Conservation (phyloP, 73 alveolate genomes). For the Urostyla sp. region DNA sequence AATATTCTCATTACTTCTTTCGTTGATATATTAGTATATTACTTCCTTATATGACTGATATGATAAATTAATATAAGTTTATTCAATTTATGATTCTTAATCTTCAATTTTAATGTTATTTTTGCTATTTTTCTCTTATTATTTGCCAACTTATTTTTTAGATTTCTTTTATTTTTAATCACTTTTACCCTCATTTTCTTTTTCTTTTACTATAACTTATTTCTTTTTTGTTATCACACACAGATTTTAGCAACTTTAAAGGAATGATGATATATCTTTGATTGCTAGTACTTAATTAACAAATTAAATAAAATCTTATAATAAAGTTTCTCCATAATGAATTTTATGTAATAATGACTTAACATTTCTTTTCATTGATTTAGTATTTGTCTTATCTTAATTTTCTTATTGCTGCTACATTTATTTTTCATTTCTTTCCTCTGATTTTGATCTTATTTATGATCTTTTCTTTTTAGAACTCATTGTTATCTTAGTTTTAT, state of each 20-base stretch:
- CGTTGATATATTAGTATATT: neutral
- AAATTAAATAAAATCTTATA: constrained; percentile 39
- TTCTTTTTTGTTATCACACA: constrained; percentile 19
- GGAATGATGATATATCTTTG: constrained; percentile 38
- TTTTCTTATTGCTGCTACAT: neutral
- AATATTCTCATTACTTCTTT: too few species aligned
- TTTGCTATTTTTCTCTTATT: neutral
- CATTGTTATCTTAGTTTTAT: neutral
- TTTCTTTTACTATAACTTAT: neutral
- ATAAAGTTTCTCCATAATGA: constrained; percentile 16
- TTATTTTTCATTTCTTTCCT: constrained; percentile 22
- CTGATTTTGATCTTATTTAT: neutral
- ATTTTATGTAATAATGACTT: constrained; percentile 9
- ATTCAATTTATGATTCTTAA: neutral
- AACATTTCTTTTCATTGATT: constrained; percentile 9
- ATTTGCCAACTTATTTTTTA: neutral
- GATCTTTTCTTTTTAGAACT: constrained; percentile 22
- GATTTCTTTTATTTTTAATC: neutral
- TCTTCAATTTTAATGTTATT: neutral
- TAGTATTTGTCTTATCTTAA: neutral
- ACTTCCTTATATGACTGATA: neutral
- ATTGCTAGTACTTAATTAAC: constrained; percentile 26
- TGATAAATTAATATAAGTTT: too few species aligned
- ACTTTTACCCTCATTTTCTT: neutral
- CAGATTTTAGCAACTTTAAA: constrained; percentile 32